Evolutionary conservation across 2,329 filamentous ascomycete species (phyloP), one percentile per base, ranked within the genome.

Genomic region (Orbilia blumenaviensis): DNA sequence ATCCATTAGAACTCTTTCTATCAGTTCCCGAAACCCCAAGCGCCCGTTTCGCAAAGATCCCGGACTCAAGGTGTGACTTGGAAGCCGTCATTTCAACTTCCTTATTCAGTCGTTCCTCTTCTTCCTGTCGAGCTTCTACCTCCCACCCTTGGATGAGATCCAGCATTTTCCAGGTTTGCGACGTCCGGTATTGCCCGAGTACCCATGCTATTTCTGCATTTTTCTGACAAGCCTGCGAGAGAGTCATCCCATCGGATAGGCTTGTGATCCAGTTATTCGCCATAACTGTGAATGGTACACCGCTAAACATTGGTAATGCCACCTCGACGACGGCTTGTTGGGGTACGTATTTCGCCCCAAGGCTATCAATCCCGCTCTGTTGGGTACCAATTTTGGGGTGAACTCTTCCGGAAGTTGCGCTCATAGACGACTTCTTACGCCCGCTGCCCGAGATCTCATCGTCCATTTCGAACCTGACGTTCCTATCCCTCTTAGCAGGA

Each of bases 101-200:
- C 27, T 64, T 61, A n/a, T 69, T 71, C 50, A 69, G 12, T 52
- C 72, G 66, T 6, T 77, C 56, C 58, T 75, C 46, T 54, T 62
- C 38, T 61, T 66, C 27, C 66, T 71, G 27, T 66, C 72, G 60
- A 63, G 67, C 68, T 54, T 78, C 54, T 60, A 73, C 46, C 77
- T 78, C 54, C 79, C 79, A 66, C 48, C 71, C 42, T 75, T 75
- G 52, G 76, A 72, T 52, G 66, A 78, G 78, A 38, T 78, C 77
- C 9, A 80, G 56, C 54, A 80, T 77, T 41, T 78, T 78, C 79
- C 79, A 80, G 6, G 78, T 79, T 50, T 79, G 78, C 1, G 78
- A 75, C 6, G 79, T 78, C 29, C 79, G 71, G 44, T 78, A 79
- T 44, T 80, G 77, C 8, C 79, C 78, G 44, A 78, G 77, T 10